These are phyloP conservation scores for Furcasterigmium sp. DNA, from an alignment of 2,329 filamentous ascomycete genomes.

Conservation along the genomic window DNA sequence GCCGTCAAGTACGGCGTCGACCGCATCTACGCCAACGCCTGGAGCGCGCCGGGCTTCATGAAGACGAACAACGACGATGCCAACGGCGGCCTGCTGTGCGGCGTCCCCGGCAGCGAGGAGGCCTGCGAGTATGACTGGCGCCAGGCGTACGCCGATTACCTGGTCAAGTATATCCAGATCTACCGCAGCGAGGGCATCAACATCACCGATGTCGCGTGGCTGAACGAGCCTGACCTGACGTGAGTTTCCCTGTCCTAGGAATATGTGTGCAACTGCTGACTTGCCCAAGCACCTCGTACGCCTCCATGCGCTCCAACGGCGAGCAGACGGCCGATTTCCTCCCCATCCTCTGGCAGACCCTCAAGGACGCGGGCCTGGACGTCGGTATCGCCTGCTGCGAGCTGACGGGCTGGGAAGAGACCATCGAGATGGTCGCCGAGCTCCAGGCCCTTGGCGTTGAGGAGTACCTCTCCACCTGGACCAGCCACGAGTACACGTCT, in stretches of 20 bases:
- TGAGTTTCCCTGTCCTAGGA: not conserved
- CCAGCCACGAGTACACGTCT: conserved; percentile 33
- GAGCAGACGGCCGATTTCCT: conserved; percentile 7
- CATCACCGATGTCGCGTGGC: conserved; percentile 5
- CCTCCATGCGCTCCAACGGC: conserved; percentile 31
- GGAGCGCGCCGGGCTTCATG: conserved; percentile 46
- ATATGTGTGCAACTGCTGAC: not conserved
- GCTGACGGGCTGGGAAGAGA: conserved; percentile 30
- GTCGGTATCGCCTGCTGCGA: conserved; percentile 30
- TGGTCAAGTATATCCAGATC: conserved; percentile 38
- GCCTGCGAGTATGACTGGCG: conserved; percentile 35
- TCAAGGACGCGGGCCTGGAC: conserved; percentile 7
- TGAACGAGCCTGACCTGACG: conserved; percentile 7
- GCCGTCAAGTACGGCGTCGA: conserved; percentile 27
- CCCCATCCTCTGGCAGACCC: conserved; percentile 1
- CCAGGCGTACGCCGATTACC: conserved; percentile 41
- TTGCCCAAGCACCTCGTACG: conserved; percentile 25
- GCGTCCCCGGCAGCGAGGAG: conserved; percentile 32
- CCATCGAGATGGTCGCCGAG: conserved; percentile 24
- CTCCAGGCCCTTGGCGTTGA: conserved; percentile 26
- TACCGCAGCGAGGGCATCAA: conserved; percentile 20
- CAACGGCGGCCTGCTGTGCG: conserved; percentile 39
- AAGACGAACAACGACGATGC: conserved; percentile 33
- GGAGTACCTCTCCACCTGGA: conserved; percentile 24
- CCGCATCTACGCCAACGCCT: conserved; percentile 42